Percentiles rank a stretch among this genome's conserved stretches.
Evolutionary conservation across 371 early-diverging fungal genomes (phyloP).

Genomic region (Apophysomyces sp.): DNA sequence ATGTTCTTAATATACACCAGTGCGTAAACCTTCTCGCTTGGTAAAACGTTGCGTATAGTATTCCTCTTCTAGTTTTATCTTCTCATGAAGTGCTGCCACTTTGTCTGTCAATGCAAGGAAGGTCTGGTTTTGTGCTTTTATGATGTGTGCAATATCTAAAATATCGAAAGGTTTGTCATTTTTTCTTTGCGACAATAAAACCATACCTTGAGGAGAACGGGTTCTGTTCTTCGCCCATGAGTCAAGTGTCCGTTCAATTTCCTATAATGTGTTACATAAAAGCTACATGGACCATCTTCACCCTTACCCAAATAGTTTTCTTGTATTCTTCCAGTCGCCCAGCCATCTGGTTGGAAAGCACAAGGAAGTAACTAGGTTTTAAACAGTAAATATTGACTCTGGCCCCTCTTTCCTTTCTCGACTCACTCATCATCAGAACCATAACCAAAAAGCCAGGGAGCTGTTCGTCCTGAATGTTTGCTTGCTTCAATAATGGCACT

Average conservation of each 20-base stretch:
- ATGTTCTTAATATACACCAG: neutral
- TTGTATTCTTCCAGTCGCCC: slow-evolving; percentile 37
- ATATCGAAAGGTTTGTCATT: neutral
- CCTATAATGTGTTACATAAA: slow-evolving; percentile 8
- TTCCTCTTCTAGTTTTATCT: slow-evolving; percentile 47
- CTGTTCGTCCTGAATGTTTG: slow-evolving; percentile 30
- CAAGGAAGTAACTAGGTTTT: slow-evolving; percentile 31
- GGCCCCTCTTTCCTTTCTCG: neutral
- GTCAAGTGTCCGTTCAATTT: slow-evolving; percentile 41
- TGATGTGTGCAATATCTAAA: slow-evolving; percentile 52
- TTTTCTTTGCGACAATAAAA: neutral
- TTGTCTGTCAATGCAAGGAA: slow-evolving; percentile 62
- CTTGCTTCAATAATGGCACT: slow-evolving; percentile 36
- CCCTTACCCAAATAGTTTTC: slow-evolving; percentile 30
- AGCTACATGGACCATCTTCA: neutral
- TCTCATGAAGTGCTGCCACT: slow-evolving; percentile 63
- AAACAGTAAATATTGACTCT: neutral
- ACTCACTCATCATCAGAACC: slow-evolving; percentile 42
- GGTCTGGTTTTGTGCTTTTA: slow-evolving; percentile 63
- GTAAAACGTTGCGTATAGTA: slow-evolving; percentile 26
- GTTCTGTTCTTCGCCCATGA: slow-evolving; percentile 34
- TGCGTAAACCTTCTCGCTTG: neutral
- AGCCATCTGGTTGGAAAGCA: slow-evolving; percentile 22
- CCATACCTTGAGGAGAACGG: slow-evolving; percentile 45
- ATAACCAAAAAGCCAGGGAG: slow-evolving; percentile 44